Base-by-base conservation (phyloP, 2,329 filamentous ascomycete species). In the Didymella pomorum region DNA sequence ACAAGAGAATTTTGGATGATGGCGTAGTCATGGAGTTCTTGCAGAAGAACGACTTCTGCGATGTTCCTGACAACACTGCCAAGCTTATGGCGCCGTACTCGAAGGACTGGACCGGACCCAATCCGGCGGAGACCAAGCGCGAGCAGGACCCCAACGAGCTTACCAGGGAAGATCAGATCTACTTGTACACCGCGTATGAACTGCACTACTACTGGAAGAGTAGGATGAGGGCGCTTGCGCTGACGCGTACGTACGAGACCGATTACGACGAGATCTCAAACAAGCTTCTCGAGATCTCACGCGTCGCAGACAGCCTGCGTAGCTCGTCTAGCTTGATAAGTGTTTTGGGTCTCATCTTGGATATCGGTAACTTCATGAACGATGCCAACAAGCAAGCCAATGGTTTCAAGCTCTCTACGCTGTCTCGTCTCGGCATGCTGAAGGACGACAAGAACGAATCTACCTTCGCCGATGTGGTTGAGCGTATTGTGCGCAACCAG, bases 321-420 rank as follows among this genome's bases (percentile, higher is more conserved):
- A 93, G 96, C 73, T 97, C 93, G 1, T 92, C 96, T 25, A 90
- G 92, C 25, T 81, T 99, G 70, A 97, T 98, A 89, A 97, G 96
- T 66, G 93, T 99, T 45, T 86, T 99, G 56, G 93, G 94, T 58
- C 84, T 98, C 62, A 99, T 99, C 78, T 82, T 99, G 70, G 94
- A 97, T 77, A 97, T 99, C 72, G 95, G 95, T 78, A 99, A 99
- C 79, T 99, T 97, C 84, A 99, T 99, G 95, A 99, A 99, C 82
- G 95, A 98, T 75, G 90, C 93, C 54, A 98, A 97, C 80, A 99
- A 99, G 81, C 95, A 98, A 79, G 95, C 95, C 4, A 91, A 90
- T 57, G 95, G 95, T 62, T 99, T 99, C 88, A 99, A 99, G 82
- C 87, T 99, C 14, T 95, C 93, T 73, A 97, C 95, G 6, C 87